These are phyloP conservation scores for Phialocephala sp. DNA, from an alignment of 2,329 filamentous ascomycete species.

Conservation along the genomic window DNA sequence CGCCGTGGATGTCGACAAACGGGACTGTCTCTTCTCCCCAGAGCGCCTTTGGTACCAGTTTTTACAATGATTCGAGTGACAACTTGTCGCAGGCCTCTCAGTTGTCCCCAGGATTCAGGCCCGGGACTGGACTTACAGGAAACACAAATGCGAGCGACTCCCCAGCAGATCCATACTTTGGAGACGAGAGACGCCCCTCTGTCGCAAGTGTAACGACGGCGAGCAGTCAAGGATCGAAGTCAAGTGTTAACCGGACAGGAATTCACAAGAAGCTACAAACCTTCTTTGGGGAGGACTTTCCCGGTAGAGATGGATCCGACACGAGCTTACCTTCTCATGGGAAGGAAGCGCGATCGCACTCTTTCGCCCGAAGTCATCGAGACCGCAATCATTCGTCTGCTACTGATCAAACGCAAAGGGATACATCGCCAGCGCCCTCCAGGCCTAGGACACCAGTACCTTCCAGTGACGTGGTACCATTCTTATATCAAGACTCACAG, in stretches of 20 bases:
- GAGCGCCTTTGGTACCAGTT: slow-evolving; percentile 57
- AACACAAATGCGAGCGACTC: slow-evolving; percentile 62
- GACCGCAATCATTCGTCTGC: slow-evolving; percentile 83
- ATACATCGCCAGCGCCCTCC: slow-evolving; percentile 76
- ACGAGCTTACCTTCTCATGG: slow-evolving; percentile 61
- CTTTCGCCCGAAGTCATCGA: slow-evolving; percentile 63
- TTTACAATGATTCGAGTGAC: slow-evolving; percentile 77
- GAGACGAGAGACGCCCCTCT: slow-evolving; percentile 83
- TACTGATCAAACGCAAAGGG: slow-evolving; percentile 65
- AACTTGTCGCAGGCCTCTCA: slow-evolving; percentile 70
- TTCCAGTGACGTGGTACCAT: slow-evolving; percentile 95
- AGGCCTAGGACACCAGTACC: slow-evolving; percentile 85
- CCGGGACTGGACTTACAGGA: slow-evolving; percentile 50
- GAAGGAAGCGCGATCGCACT: slow-evolving; percentile 68
- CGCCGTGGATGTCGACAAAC: slow-evolving; percentile 61
- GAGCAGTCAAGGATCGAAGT: slow-evolving; percentile 83
- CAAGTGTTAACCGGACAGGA: slow-evolving; percentile 71
- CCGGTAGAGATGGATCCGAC: slow-evolving; percentile 75
- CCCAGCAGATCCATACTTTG: slow-evolving; percentile 63
- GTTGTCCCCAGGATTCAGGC: slow-evolving; percentile 72
- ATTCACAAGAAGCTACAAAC: slow-evolving; percentile 82
- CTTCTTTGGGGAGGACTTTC: slow-evolving; percentile 92
- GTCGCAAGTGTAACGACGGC: slow-evolving; percentile 85
- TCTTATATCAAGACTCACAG: slow-evolving; percentile 87
- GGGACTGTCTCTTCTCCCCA: slow-evolving; percentile 39